Evolutionary conservation across 225 moss, liverwort and hornwort genomes (phyloP).

Genomic region (Ulota crispa): DNA sequence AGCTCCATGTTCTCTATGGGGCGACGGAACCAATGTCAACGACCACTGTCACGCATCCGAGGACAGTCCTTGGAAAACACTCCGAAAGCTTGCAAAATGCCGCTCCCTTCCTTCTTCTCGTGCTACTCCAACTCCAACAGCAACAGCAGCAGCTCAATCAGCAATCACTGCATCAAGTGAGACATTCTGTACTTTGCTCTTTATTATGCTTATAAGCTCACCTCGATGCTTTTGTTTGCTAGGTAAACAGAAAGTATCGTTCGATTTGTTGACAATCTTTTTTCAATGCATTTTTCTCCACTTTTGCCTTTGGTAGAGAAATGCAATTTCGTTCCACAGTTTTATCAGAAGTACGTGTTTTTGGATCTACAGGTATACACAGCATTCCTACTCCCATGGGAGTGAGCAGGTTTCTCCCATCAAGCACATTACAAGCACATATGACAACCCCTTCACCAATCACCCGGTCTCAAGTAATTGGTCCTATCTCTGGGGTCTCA

Average conservation of each 20-base stretch:
- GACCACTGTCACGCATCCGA: constrained; percentile 87
- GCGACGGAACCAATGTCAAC: constrained; percentile 44
- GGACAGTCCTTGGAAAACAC: constrained; percentile 50
- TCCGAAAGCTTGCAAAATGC: constrained; percentile 54
- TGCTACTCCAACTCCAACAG: constrained; percentile 15
- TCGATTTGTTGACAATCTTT: neutral
- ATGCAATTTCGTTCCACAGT: neutral
- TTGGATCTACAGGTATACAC: constrained; percentile 21
- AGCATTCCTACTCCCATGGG: constrained; percentile 8
- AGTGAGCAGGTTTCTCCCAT: constrained; percentile 12
- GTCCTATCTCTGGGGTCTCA: constrained; percentile 18
- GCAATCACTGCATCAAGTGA: constrained; percentile 32
- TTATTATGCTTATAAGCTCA: neutral
- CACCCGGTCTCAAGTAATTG: constrained; percentile 17
- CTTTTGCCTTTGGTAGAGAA: neutral
- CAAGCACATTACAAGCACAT: constrained; percentile 19
- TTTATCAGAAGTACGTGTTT: neutral
- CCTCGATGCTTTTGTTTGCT: neutral
- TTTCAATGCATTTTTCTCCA: neutral
- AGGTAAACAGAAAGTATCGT: neutral
- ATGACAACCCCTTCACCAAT: constrained; percentile 1
- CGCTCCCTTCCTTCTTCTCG: constrained; percentile 27
- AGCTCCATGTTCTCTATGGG: constrained; percentile 74
- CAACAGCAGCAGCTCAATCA: constrained; percentile 19
- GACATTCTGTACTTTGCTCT: constrained; percentile 11